Base-by-base conservation (phyloP, 768 basidiomycete species). In the Psilocybe subaeruginosa region DNA sequence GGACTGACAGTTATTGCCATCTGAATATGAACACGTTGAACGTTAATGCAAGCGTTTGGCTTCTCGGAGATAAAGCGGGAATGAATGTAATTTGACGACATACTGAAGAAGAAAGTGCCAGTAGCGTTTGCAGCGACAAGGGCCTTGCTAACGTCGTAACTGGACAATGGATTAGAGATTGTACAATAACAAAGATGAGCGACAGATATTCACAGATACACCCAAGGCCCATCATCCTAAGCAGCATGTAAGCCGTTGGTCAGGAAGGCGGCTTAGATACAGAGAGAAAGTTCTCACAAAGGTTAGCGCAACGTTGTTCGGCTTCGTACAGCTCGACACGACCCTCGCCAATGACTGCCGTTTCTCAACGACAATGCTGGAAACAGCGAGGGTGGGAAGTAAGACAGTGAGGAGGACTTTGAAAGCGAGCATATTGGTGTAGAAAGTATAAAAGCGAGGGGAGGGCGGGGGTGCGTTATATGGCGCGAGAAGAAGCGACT, bases 101-200 rank as follows among this genome's bases (percentile, higher is more conserved):
- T 65, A 78, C 78, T 79, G 64, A 78, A 75, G 73, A 81, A 82
- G 66, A 82, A 82, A 0, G 80, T 80, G 5, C 75, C 80, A 8
- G 70, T 77, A 6, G 74, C 76, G 45, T 72, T 73, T 43, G 72
- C 74, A 11, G 68, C 70, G 6, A 66, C 65, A 14, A 80, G 69
- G 8, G 76, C 71, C 35, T 78, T 72, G 62, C 71, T 72, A 54
- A 79, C 66, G 52, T 79, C 74, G 52, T 75, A 70, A 4, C 78
- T 79, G 53, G 16, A 48, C 8, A 47, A 5, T 8, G 6, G 9
- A 37, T 41, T 3, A 2, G 7, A 46, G 29, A 16, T n/a, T 30
- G 46, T 30, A 46, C 29, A 8, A 2, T 3, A 1, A 7, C 3
- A 11, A 30, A n/a, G 12, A 30, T 2, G 29, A 2, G 6, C 27